Evolutionary conservation across 1,284 basidiomycete genomes (phyloP).

Genomic region (Boletus mariae): DNA sequence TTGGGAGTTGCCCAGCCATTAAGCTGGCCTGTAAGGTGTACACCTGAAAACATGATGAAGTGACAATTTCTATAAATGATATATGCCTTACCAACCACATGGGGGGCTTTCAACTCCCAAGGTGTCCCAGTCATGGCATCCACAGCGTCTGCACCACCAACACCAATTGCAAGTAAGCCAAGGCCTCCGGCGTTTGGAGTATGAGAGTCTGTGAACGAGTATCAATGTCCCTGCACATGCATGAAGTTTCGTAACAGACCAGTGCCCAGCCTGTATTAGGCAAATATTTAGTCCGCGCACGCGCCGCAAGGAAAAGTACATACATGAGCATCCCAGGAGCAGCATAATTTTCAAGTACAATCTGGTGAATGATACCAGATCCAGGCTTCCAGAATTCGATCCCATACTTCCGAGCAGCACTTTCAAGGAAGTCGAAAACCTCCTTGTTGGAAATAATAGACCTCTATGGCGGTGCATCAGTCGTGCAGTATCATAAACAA

Average conservation of each 20-base stretch:
- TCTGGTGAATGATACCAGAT: constrained; percentile 96
- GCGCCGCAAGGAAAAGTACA: constrained; percentile 23
- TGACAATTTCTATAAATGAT: not conserved
- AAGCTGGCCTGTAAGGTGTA: constrained; percentile 87
- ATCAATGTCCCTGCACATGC: constrained; percentile 5
- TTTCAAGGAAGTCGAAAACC: constrained; percentile 97
- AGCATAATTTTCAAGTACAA: constrained; percentile 97
- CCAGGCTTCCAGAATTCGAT: constrained; percentile 96
- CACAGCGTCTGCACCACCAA: constrained; percentile 98
- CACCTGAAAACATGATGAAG: constrained; percentile 36
- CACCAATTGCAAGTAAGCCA: constrained; percentile 97
- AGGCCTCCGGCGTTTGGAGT: constrained; percentile 98
- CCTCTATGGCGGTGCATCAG: constrained; percentile 42
- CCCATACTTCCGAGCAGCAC: constrained; percentile 92
- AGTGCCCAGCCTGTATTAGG: constrained; percentile 61
- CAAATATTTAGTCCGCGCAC: constrained; percentile 15
- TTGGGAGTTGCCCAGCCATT: constrained; percentile 95
- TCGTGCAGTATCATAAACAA: not conserved
- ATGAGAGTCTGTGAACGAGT: constrained; percentile 75
- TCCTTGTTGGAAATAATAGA: constrained; percentile 91
- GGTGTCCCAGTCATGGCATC: constrained; percentile 98
- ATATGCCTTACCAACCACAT: constrained; percentile 66
- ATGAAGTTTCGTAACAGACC: constrained; percentile 39
- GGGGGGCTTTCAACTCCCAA: constrained; percentile 97
- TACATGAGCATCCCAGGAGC: constrained; percentile 85